Evolutionary conservation across 2,329 filamentous ascomycete genomes (phyloP), one percentile per base, ranked within the genome.

Genomic region (Mycosphaerelloides madeirae): DNA sequence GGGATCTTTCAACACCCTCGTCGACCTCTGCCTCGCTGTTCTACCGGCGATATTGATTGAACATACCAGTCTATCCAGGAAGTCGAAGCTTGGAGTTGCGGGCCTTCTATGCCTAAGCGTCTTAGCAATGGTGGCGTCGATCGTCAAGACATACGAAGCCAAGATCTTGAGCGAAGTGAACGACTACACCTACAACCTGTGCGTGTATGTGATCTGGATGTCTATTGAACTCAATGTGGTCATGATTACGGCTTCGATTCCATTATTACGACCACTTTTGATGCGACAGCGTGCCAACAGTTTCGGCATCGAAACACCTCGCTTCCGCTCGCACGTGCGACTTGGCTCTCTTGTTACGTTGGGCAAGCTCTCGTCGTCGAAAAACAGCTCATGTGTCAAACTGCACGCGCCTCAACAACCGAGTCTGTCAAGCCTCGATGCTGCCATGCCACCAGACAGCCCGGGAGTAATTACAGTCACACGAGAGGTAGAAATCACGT

Each of bases 221-320:
- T 53, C 53, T 3, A 46, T 64, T 38, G 61, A 64, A 42, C 51
- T 62, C 29, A 63, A 63, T 44, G 72, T 61, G 18, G 60, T 64
- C 37, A 61, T 64, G 29, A 59, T 62, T 28, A 52, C 56, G 18
- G 54, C 60, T 8, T 59, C 60, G 1, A 50, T 62, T 4, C 60
- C 61, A 2, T 44, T 62, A 3, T 42, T 64, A 1, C 54, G 61
- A 12, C 56, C 58, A 2, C 43, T 62, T 1, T 59, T 59, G 50
- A 28, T 19, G 19, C 15, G 33, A 37, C 12, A 18, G 22, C 32
- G 8, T 18, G 28, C 34, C 25, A 19, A 44, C 11, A 13, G 47
- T 39, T 43, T 22, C 35, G 49, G 42, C 12, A 15, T 28, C 14
- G 20, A 29, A 8, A 15, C 16, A 22, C 12, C 37, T 48, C 41